A percentile compares a stretch with the other conserved stretches of the same genome.
These are phyloP conservation scores for Arthrobotrys sinensis DNA, from an alignment of 2,329 filamentous ascomycete genomes.

Conservation along the genomic window DNA sequence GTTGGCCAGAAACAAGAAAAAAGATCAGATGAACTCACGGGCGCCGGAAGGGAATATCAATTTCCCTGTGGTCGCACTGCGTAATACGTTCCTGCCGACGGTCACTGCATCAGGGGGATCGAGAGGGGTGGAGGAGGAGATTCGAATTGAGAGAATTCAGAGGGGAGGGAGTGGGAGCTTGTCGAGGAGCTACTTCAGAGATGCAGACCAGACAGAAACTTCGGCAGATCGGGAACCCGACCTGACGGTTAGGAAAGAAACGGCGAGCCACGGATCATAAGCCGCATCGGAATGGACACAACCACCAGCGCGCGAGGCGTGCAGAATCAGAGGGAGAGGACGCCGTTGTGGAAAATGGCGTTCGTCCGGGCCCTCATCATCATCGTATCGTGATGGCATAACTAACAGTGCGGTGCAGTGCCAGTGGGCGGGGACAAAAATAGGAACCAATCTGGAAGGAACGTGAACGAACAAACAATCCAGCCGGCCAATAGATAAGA, in stretches of 20 bases:
- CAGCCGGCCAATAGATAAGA: constrained; percentile 58
- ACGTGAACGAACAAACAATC: constrained; percentile 43
- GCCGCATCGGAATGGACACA: constrained; percentile 42
- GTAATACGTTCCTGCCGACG: constrained; percentile 43
- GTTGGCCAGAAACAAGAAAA: constrained; percentile 20
- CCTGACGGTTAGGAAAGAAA: constrained; percentile 34
- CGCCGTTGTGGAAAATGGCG: constrained; percentile 11
- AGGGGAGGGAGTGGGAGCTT: constrained; percentile 36
- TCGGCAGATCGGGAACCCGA: constrained; percentile 53
- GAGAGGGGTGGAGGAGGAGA: constrained; percentile 8
- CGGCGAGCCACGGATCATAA: constrained; percentile 32
- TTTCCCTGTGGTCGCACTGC: constrained; percentile 52
- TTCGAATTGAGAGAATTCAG: constrained; percentile 9
- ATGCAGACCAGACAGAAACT: constrained; percentile 8
- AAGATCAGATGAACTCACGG: constrained; percentile 53
- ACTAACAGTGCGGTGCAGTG: constrained; percentile 12
- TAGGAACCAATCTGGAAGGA: constrained; percentile 43
- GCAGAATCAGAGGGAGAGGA: constrained; percentile 6
- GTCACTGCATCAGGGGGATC: constrained; percentile 25
- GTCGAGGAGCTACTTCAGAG: constrained; percentile 4
- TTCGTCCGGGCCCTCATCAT: constrained; percentile 4
- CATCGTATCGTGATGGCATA: constrained; percentile 36
- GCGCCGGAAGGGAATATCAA: constrained; percentile 44
- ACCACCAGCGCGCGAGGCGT: constrained; percentile 2
- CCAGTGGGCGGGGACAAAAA: constrained; percentile 20